A percentile compares a stretch with the other conserved stretches of the same genome.
phyloP scores from a whole-genome alignment of 805 yeast species.

The Dipodascus albidus region DNA sequence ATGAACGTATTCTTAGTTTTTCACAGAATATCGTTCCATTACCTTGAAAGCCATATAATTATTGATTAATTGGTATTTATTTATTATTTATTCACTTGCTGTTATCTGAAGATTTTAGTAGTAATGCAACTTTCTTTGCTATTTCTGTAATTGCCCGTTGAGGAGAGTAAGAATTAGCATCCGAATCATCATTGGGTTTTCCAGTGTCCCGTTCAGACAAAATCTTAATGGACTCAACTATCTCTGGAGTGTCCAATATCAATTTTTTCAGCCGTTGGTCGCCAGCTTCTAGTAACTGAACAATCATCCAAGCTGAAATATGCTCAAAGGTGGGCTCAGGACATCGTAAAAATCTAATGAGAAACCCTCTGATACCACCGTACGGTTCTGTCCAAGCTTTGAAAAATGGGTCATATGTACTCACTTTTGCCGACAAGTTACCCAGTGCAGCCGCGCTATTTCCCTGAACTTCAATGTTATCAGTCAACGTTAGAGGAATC shows the following conservation, averaged over 20 bases:
- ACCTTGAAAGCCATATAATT: background rate
- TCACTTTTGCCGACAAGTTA: slow-evolving; percentile 82
- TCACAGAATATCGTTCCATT: too few species aligned
- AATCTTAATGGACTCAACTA: slow-evolving; percentile 22
- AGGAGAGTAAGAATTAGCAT: slow-evolving; percentile 21
- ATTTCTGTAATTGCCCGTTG: slow-evolving; percentile 28
- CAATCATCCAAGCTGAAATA: slow-evolving; percentile 92
- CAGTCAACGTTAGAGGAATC: slow-evolving; percentile 80
- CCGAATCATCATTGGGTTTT: slow-evolving; percentile 6
- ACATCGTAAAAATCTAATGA: slow-evolving; percentile 66
- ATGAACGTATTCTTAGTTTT: too few species aligned
- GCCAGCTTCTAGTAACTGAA: slow-evolving; percentile 84
- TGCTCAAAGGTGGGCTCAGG: slow-evolving; percentile 94
- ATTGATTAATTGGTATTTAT: background rate
- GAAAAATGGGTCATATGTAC: slow-evolving; percentile 69
- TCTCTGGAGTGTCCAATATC: slow-evolving; percentile 23
- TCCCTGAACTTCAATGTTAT: slow-evolving; percentile 92
- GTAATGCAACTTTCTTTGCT: slow-evolving; percentile 21
- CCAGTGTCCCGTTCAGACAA: slow-evolving; percentile 19
- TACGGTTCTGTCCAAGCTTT: slow-evolving; percentile 68
- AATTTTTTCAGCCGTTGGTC: slow-evolving; percentile 40
- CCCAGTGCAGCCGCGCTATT: slow-evolving; percentile 98
- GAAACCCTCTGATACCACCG: slow-evolving; percentile 79
- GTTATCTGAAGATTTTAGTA: slow-evolving; percentile 6
- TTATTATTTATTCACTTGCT: background rate